Base-by-base conservation (phyloP, 352 stramenopile genomes). In the Phytophthora quininea region DNA sequence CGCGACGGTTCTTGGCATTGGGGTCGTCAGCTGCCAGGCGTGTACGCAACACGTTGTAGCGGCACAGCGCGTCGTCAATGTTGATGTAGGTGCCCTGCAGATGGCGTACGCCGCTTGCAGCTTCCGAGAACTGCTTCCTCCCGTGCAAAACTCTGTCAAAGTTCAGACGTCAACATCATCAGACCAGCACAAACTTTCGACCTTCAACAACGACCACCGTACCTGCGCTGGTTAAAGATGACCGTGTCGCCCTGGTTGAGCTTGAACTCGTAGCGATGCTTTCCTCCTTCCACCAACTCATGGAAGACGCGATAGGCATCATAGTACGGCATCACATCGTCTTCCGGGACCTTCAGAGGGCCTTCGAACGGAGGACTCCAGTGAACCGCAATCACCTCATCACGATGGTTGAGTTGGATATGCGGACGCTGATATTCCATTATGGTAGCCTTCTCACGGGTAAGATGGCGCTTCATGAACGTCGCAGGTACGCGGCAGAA, bases 331-430 rank as follows among this genome's bases (percentile, higher is more conserved):
- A 74, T 76, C 2, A 93, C 76, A 40, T 93, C 80, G 40, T 90
- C 73, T 71, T 89, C 88, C 37, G 81, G 68, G n/a, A 96, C 84
- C 56, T 86, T 76, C 30, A 97, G 63, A n/a, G 93, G 92, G 2
- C 94, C 96, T 73, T 99, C 95, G 69, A 99, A 98, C 0, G 95
- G 92, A 60, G 96, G 95, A 38, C 86, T 96, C 96, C 96, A 99
- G 73, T 97, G 87, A 24, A 98, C 89, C 27, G 85, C 90, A 42
- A 97, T 74, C n/a, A 95, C 87, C 67, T 95, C 86, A n/a, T 81
- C 73, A 33, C 82, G 85, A 46, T 96, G 84, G 67, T 96, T 94
- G 0, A 93, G 68, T 43, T 95, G 81, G 70, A 98, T 98, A 65
- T 98, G 94, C 58, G 96, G 92, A n/a, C 93, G 90, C 58, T 96